Conservation (phyloP, 1,284 basidiomycete genomes). For the Heterobasidion occidentale region DNA sequence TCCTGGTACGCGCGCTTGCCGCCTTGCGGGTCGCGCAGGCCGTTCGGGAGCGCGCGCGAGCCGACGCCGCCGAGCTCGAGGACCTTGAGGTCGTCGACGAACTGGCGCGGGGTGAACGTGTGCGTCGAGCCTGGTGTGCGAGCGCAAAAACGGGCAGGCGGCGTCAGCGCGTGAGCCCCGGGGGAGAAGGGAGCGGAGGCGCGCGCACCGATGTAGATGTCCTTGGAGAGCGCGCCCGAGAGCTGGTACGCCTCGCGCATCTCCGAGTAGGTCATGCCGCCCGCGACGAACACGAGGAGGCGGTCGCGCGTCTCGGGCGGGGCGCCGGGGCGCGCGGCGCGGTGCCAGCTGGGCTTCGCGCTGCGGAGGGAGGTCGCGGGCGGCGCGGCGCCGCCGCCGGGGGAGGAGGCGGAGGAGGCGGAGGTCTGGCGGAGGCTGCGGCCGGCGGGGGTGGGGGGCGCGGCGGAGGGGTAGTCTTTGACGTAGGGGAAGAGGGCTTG, state of each 20-base stretch:
- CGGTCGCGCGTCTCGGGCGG: slow-evolving; percentile 66
- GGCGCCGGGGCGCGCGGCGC: slow-evolving; percentile 47
- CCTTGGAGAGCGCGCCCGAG: slow-evolving; percentile 70
- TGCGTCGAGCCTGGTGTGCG: slow-evolving; percentile 80
- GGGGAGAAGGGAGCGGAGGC: too few species aligned
- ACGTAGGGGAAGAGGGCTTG: slow-evolving; percentile 83
- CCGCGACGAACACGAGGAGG: slow-evolving; percentile 88
- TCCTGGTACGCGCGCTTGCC: slow-evolving; percentile 54
- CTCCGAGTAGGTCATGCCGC: slow-evolving; percentile 96
- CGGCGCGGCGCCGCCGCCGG: slow-evolving; percentile 14
- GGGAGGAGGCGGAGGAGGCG: slow-evolving; percentile 15
- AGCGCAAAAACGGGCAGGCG: too few species aligned
- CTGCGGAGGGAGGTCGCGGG: slow-evolving; percentile 74
- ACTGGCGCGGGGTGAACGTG: slow-evolving; percentile 74
- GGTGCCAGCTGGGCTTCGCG: slow-evolving; percentile 81
- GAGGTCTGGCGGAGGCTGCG: slow-evolving; percentile 31
- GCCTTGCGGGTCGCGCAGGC: slow-evolving; percentile 45
- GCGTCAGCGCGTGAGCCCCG: too few species aligned
- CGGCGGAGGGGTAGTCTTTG: slow-evolving; percentile 70
- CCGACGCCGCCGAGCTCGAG: slow-evolving; percentile 75
- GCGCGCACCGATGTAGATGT: slow-evolving; percentile 81
- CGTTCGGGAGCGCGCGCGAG: slow-evolving; percentile 68
- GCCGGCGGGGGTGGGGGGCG: slow-evolving; percentile 25
- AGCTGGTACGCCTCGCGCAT: slow-evolving; percentile 84
- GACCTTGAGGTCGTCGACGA: slow-evolving; percentile 82